Base-by-base conservation (phyloP, 148 eudicot genomes). In the Amaranthus cruentus region DNA sequence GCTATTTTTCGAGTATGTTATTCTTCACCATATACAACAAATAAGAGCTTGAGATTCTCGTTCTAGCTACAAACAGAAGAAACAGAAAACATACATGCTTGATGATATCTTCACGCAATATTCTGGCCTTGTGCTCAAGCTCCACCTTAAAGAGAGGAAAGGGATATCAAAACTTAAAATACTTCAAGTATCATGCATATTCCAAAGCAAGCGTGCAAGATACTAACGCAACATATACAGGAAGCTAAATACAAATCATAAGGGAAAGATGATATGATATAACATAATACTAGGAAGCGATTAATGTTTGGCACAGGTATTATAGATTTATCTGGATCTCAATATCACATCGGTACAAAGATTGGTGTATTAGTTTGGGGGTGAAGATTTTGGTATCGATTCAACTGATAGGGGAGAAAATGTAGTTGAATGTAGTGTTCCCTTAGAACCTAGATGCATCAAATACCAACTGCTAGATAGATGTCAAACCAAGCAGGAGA, bases 71-170 rank as follows among this genome's bases (percentile, higher is more conserved):
- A 55, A 9, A 47, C 10, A 47, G 28, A 12, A 73, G 56, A 66
- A 43, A 28, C 11, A 71, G 42, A 38, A 56, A 14, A 62, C 79
- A 28, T 76, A 80, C 83, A 60, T 80, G 83, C 58, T 71, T 71
- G 57, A 47, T 76, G 66, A 80, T 80, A 55, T 75, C 76, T 80
- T 64, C 83, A 72, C 44, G 79, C 79, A 80, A 72, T 46, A 71
- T 51, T 54, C 57, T 71, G 64, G 73, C 83, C 79, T 80, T 80
- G 59, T 15, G 56, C 47, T 80, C 76, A 47, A 80, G 79, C 76
- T 80, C 79, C 61, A 60, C 76, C 83, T 80, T 12, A 6, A 5
- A 58, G 51, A 55, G 55, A 66, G 55, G 38, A 54, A 64, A 66
- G 7, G 14, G 14, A 7, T 50, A 61, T 60, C 68, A 42, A 47